Evolutionary conservation across 1,284 basidiomycete species (phyloP).

Genomic region (Apiotrichum brassicae): DNA sequence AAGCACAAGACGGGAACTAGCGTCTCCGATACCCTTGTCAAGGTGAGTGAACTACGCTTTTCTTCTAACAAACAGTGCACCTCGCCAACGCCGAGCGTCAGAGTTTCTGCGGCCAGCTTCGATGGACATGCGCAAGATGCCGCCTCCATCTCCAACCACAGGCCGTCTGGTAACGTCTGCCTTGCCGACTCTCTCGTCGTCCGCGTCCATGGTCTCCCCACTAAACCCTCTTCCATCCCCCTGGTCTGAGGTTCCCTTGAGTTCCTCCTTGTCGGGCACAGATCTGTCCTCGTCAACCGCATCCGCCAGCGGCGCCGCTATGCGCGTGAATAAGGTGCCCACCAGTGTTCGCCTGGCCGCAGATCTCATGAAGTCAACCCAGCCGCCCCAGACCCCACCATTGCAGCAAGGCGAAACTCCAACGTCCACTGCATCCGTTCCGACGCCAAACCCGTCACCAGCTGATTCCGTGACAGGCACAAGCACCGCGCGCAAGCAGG

Average conservation of each 20-base stretch:
- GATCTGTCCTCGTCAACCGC: conserved; percentile 24
- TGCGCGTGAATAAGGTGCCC: conserved; percentile 52
- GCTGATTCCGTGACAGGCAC: conserved; percentile 7
- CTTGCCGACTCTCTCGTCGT: conserved; percentile 31
- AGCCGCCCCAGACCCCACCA: conserved; percentile 15
- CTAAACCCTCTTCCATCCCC: conserved; percentile 46
- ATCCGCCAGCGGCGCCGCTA: conserved; percentile 40
- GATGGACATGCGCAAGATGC: conserved; percentile 31
- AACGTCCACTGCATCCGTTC: conserved; percentile 20
- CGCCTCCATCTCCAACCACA: conserved; percentile 8
- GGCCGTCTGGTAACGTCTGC: neutral
- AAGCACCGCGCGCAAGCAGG: neutral
- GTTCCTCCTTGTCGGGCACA: conserved; percentile 21
- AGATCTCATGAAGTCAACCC: conserved; percentile 44
- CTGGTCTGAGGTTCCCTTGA: conserved; percentile 28
- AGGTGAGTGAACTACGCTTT: too few relatives aligned
- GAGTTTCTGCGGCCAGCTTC: conserved; percentile 37
- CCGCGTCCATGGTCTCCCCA: conserved; percentile 45
- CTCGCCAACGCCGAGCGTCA: conserved; percentile 32
- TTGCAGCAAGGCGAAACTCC: conserved; percentile 5
- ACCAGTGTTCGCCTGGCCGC: conserved; percentile 52
- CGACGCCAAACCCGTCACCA: conserved; percentile 31
- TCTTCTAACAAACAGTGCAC: neutral
- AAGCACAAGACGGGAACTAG: conserved; percentile 24
- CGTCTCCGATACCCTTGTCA: conserved; percentile 2